These are phyloP conservation scores for Edaphochlamys debaryana DNA, from an alignment of 139 green algal species.

Conservation along the genomic window DNA sequence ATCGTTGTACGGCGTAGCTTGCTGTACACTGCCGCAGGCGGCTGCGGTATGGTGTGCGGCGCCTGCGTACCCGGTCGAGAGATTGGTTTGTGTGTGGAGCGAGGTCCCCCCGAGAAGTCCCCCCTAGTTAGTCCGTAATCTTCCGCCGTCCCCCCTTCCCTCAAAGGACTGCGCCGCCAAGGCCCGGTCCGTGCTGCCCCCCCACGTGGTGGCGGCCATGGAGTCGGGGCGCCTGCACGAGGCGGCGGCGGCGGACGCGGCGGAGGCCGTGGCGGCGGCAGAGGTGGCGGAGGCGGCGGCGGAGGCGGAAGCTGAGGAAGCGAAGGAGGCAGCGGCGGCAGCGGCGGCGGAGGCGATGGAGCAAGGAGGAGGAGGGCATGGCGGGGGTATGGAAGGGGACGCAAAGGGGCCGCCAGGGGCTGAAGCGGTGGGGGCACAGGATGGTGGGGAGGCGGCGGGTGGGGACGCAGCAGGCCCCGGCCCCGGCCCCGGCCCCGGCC, in stretches of 20 bases:
- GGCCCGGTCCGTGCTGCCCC: conserved; percentile 62
- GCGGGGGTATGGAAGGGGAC: not conserved
- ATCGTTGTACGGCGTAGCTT: no score
- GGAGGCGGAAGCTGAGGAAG: not conserved
- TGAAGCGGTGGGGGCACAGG: not conserved
- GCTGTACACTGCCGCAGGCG: no score
- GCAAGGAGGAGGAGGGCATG: no score
- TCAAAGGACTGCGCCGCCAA: conserved; percentile 55
- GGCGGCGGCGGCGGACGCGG: not conserved
- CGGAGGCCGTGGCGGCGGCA: not conserved
- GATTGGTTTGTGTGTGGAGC: no score
- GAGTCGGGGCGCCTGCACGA: conserved; percentile 12
- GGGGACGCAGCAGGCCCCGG: not conserved
- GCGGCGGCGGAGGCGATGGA: no score
- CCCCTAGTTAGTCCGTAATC: no score
- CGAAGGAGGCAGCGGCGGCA: not conserved
- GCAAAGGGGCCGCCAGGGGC: not conserved
- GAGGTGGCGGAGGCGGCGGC: not conserved
- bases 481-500: not conserved
- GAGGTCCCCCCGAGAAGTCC: no score
- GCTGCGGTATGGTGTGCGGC: no score
- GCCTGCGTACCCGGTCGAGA: no score
- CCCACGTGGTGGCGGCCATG: conserved; percentile 37
- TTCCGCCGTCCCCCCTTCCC: not conserved
- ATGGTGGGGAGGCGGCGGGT: not conserved